phyloP scores from a whole-genome alignment of 352 stramenopile genomes.

The Lagenidium giganteum region DNA sequence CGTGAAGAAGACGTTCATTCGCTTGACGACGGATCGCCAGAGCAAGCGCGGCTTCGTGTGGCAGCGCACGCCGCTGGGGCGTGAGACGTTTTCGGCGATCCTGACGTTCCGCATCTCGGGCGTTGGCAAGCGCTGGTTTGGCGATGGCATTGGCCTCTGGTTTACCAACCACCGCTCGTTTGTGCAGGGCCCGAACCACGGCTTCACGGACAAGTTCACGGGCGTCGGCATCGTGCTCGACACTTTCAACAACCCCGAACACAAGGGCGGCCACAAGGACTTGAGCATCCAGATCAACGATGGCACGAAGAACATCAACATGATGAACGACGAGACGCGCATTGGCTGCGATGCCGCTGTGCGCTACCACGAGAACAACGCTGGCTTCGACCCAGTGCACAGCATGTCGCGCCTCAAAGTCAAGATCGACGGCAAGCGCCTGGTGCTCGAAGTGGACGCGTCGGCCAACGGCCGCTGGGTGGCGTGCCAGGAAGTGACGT shows the following conservation, averaged over 20 bases:
- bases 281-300: slow-evolving; percentile 81
- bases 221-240: slow-evolving; percentile 78
- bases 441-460: slow-evolving; percentile 72
- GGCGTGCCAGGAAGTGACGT: slow-evolving; percentile 50
- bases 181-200: slow-evolving; percentile 59
- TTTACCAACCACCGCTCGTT: slow-evolving; percentile 62
- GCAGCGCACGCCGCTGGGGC: slow-evolving; percentile 45
- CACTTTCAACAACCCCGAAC: slow-evolving; percentile 82
- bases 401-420: slow-evolving; percentile 79
- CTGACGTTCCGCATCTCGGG: slow-evolving; percentile 83
- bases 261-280: slow-evolving; percentile 82
- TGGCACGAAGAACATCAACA: slow-evolving; percentile 58
- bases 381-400: slow-evolving; percentile 71
- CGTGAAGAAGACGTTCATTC: slow-evolving; percentile 83
- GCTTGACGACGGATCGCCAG: slow-evolving; percentile 82
- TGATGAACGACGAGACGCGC: slow-evolving; percentile 61
- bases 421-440: slow-evolving; percentile 49
- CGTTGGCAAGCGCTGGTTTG: slow-evolving; percentile 78
- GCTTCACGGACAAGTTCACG: slow-evolving; percentile 72
- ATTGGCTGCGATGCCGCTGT: slow-evolving; percentile 74
- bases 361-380: slow-evolving; percentile 76
- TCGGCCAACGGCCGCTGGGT: slow-evolving; percentile 50
- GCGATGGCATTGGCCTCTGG: slow-evolving; percentile 81
- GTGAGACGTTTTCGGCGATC: slow-evolving; percentile 55
- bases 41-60: slow-evolving; percentile 80